Evolutionary conservation across 345 rosid species (phyloP).

Genomic region (Gossypium longicalyx): DNA sequence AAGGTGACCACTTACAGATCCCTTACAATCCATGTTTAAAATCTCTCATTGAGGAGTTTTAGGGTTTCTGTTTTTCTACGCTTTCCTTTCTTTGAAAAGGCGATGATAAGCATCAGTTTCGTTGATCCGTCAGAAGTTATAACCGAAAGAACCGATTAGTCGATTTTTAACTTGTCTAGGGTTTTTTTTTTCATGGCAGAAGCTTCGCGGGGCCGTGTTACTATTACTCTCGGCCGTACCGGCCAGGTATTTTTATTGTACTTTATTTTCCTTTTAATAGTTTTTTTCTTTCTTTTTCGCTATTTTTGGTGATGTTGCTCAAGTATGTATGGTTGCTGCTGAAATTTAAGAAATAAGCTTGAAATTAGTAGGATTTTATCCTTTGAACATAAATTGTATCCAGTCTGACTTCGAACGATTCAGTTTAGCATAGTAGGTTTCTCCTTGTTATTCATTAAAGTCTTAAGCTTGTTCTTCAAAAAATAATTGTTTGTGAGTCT

Average conservation of each 20-base stretch:
- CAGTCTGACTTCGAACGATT: background rate
- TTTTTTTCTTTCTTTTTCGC: background rate
- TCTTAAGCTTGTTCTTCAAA: background rate
- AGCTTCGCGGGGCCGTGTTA: constrained; percentile 60
- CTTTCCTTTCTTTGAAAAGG: background rate
- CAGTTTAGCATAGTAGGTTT: background rate
- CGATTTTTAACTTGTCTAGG: constrained; percentile 28
- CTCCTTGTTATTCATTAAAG: background rate
- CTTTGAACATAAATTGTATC: background rate
- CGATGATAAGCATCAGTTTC: background rate
- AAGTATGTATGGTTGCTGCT: constrained; percentile 9
- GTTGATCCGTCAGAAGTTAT: constrained; percentile 7
- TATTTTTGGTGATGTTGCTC: background rate
- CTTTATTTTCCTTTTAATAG: background rate
- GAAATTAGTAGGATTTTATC: background rate
- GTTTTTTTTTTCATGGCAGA: constrained; percentile 58
- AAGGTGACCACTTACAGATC: too few species aligned
- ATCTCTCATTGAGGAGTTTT: background rate
- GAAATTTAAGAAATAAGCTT: constrained; percentile 1
- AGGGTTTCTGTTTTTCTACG: background rate
- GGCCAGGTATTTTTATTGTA: constrained; percentile 58
- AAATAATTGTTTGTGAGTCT: background rate
- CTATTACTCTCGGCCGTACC: constrained; percentile 78
- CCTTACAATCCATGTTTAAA: too few species aligned
- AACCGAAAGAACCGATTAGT: constrained; percentile 7